Evolutionary conservation across 495 filamentous ascomycete species (phyloP), one percentile per base, ranked within the genome.

Genomic region (Aspergillus cavernicola): DNA sequence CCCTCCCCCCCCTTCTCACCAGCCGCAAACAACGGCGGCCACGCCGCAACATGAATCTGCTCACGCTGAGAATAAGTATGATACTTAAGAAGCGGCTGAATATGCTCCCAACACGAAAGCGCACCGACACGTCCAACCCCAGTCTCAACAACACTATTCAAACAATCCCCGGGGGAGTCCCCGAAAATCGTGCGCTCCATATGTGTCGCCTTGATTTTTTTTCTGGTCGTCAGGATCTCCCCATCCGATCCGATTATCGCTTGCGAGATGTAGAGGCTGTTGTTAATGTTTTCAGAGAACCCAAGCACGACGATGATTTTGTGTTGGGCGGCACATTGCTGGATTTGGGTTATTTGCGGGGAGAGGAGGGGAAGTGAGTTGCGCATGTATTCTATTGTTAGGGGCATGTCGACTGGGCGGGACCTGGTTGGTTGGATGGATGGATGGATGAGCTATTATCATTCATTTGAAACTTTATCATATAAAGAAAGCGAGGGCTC

Each of bases 101-200:
- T 68, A 59, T 85, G 80, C 55, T 86, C 81, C 80, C 77, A 83
- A 66, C 82, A 82, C 4, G 68, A 65, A 6, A 83, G 56, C 0
- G 61, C 62, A 1, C 80, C 80, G 15, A 83, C 69, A 32, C 72
- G 71, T 10, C 63, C 71, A 9, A 74, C 57, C 6, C 73, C 58
- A 3, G 71, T 59, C 20, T 79, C 68, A 0, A 58, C 73, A 1
- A 84, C 82, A 41, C 62, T 69, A 0, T 38, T 28, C 8, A 80
- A 44, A 6, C 69, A 64, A 19, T 73, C 66, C 0, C 73, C 79
- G 0, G 62, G 67, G 0, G 69, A 72, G 57, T 86, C 81, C 0
- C 82, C 82, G 43, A 80, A 85, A 28, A 85, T 65, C 0, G 80
- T 81, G 6, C 81, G 74, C 60, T 86, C 82, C 72, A 84, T 77